Evolutionary conservation across 2,329 filamentous ascomycete species (phyloP).

Genomic region (Ophiocordyceps robertsii): DNA sequence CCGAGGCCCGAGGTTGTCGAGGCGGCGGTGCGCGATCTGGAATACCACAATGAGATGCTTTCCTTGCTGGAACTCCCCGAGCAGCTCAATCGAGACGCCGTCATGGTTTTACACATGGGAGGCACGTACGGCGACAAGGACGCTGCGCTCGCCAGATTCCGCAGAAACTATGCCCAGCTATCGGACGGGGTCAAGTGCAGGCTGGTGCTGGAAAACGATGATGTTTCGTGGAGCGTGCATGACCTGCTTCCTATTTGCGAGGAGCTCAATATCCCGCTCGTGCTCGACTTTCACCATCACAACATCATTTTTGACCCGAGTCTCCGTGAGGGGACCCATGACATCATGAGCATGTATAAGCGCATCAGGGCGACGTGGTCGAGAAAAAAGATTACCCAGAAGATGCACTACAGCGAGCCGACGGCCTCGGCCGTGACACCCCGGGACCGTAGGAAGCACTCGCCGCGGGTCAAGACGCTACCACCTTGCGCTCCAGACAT

Average conservation of each 20-base stretch:
- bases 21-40: conserved; percentile 66
- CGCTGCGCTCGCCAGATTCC: conserved; percentile 66
- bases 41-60: conserved; percentile 81
- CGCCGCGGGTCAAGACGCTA: conserved; percentile 60
- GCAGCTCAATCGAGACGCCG: conserved; percentile 70
- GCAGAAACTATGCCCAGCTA: conserved; percentile 55
- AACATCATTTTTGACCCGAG: conserved; percentile 76
- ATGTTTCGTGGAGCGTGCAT: conserved; percentile 85
- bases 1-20: conserved; percentile 65
- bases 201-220: conserved; percentile 86
- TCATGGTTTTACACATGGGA: conserved; percentile 92
- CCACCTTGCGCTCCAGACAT: conserved; percentile 73
- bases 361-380: conserved; percentile 77
- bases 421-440: conserved; percentile 51
- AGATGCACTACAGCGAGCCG: conserved; percentile 94
- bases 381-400: conserved; percentile 72
- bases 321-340: conserved; percentile 70
- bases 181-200: conserved; percentile 62
- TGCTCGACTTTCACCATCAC: conserved; percentile 90
- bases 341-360: conserved; percentile 61
- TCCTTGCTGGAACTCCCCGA: conserved; percentile 61
- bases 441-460: conserved; percentile 73
- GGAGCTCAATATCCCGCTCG: conserved; percentile 84
- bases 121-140: conserved; percentile 79
- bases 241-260: conserved; percentile 83